Evolutionary conservation across 2,329 filamentous ascomycete species (phyloP), one percentile per base, ranked within the genome.

Genomic region (Monilinia laxa): DNA sequence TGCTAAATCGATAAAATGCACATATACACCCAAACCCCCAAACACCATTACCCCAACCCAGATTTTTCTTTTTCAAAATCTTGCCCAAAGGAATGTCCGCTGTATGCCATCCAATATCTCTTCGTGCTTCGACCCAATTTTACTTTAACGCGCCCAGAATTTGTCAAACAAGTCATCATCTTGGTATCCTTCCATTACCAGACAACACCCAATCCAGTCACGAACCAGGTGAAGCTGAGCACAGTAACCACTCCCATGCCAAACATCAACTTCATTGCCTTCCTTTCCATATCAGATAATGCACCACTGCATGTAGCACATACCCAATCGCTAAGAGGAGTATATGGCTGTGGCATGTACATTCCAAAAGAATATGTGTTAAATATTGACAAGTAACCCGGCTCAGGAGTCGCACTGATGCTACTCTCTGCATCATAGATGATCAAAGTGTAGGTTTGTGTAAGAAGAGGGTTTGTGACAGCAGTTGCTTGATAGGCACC

Each of bases 141-240:
- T 66, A 16, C 55, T 57, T 60, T 51, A 52, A 51, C 35, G 47
- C 20, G 40, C 53, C 49, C 51, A 14, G 55, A 56, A 47, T 28
- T 40, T 28, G n/a, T 25, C 12, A 40, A 49, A 53, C 42, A 28
- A 31, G 18, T 54, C n/a, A 2, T 40, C 16, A 35, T 31, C 49
- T 54, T n/a, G 35, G 28, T 42, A n/a, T 45, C 25, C 56, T 59
- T 16, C n/a, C 25, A n/a, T 59, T 71, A 77, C 75, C 75, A 77
- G 58, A 76, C 73, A 9, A 77, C 70, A 23, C 73, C 72, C 35
- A 69, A 62, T 2, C 86, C 85, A 31, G 80, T 80, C 49, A 87
- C 84, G 71, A 88, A 88, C 85, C 85, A 88, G 40, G 85, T 87
- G 70, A 89, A 88, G 74, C 83, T 85, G 40, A 85, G 70, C 4